Evolutionary conservation across 352 stramenopile species (phyloP).

Genomic region (Phytophthora palmivora): DNA sequence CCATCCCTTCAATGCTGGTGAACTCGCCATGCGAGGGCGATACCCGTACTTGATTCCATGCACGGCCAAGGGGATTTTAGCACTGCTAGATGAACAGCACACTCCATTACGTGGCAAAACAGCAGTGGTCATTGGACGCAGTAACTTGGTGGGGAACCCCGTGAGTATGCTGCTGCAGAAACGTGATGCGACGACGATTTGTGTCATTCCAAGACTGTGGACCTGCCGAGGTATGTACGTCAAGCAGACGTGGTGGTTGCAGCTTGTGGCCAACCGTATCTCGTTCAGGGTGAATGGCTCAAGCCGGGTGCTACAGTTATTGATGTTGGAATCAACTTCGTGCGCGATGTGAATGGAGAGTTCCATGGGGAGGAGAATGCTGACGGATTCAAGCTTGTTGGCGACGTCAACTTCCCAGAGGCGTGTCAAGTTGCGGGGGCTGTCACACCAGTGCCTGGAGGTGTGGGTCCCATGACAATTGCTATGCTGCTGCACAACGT

Average conservation of each 20-base stretch:
- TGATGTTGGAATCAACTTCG: conserved; percentile 99
- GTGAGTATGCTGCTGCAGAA: conserved; percentile 96
- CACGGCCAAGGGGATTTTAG: conserved; percentile 98
- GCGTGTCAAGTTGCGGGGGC: conserved; percentile 84
- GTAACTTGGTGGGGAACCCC: conserved; percentile 98
- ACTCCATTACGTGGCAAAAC: conserved; percentile 94
- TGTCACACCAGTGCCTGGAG: conserved; percentile 98
- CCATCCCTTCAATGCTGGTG: conserved; percentile 97
- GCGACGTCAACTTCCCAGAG: conserved; percentile 95
- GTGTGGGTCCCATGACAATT: conserved; percentile 99
- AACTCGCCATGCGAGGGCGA: conserved; percentile 87
- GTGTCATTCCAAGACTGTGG: conserved; percentile 95
- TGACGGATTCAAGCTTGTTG: conserved; percentile 96
- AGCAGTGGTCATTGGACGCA: conserved; percentile 97
- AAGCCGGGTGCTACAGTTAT: conserved; percentile 98
- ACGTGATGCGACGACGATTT: conserved; percentile 97
- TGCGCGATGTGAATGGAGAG: conserved; percentile 70
- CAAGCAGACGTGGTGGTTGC: conserved; percentile 98
- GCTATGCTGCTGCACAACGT: conserved; percentile 94
- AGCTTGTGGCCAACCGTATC: conserved; percentile 94
- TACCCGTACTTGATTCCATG: conserved; percentile 94
- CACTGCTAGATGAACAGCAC: conserved; percentile 92
- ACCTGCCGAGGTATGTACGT: conserved; percentile 90
- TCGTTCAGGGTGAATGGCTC: conserved; percentile 96
- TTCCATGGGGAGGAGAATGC: conserved; percentile 64